Evolutionary conservation across 2,329 filamentous ascomycete genomes (phyloP).

Genomic region (Aspergillus sp.): DNA sequence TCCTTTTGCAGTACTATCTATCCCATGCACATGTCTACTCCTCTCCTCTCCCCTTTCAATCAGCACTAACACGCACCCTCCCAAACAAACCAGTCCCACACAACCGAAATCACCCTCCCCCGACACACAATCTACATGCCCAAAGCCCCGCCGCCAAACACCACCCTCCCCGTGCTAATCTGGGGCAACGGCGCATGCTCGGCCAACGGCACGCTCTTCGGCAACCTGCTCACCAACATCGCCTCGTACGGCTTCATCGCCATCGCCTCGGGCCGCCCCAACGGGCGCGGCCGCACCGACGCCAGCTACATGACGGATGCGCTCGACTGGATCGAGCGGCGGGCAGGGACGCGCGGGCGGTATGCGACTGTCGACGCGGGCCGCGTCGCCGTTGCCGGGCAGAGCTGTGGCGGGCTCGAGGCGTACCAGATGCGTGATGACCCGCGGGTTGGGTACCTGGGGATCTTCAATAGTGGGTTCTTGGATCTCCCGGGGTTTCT

Average conservation of each 20-base stretch:
- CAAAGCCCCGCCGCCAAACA: not conserved
- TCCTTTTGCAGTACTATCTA: no score
- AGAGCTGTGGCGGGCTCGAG: slow-evolving; percentile 17
- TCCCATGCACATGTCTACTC: no score
- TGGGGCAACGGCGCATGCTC: slow-evolving; percentile 18
- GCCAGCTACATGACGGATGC: slow-evolving; percentile 7
- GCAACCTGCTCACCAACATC: slow-evolving; percentile 16
- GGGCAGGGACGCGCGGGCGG: not conserved
- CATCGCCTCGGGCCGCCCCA: slow-evolving; percentile 10
- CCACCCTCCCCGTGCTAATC: slow-evolving; percentile 14
- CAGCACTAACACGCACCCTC: not conserved
- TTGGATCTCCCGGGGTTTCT: not conserved
- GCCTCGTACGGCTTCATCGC: slow-evolving; percentile 16
- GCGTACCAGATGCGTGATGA: slow-evolving; percentile 18
- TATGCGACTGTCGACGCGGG: not conserved
- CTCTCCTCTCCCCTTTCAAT: not conserved
- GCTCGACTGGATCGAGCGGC: slow-evolving; percentile 1
- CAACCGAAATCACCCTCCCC: not conserved
- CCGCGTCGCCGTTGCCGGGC: slow-evolving; percentile 10
- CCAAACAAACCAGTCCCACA: not conserved
- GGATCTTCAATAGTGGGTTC: slow-evolving; percentile 15
- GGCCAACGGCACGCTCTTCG: slow-evolving; percentile 16
- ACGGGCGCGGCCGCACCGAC: slow-evolving; percentile 1
- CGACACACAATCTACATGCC: slow-evolving; percentile 15
- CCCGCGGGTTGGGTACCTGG: slow-evolving; percentile 5